Evolutionary conservation across 139 green algal genomes (phyloP).

Genomic region (Volvox africanus): DNA sequence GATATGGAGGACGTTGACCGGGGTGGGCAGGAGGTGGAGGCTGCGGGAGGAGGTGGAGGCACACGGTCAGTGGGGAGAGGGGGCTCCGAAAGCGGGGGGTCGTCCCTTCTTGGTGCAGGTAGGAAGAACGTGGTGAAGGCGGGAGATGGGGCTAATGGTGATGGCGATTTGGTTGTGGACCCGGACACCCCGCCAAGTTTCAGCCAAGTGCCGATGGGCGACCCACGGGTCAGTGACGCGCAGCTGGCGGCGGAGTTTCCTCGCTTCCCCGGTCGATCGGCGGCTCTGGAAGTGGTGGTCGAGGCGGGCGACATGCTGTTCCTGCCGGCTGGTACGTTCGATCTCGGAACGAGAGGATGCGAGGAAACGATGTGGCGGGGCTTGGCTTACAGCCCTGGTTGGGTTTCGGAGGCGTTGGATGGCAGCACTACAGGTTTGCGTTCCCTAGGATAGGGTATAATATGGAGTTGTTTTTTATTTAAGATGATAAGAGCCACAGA

Average conservation of each 20-base stretch:
- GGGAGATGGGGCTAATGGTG: neutral
- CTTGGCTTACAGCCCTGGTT: too few relatives aligned
- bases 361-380: neutral
- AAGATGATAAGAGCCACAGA: too few relatives aligned
- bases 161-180: conserved; percentile 27
- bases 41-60: conserved; percentile 8
- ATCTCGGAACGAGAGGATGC: neutral
- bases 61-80: neutral
- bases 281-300: conserved; percentile 69
- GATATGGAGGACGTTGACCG: neutral
- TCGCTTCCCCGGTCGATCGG: conserved; percentile 71
- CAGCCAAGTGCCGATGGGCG: conserved; percentile 51
- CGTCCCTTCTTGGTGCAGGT: neutral
- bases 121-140: neutral
- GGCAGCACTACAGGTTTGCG: too few relatives aligned
- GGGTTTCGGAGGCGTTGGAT: too few relatives aligned
- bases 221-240: conserved; percentile 36
- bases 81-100: neutral
- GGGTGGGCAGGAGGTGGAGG: neutral
- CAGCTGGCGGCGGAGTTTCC: conserved; percentile 67
- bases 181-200: conserved; percentile 19
- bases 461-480: too few relatives aligned
- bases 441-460: too few relatives aligned
- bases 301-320: conserved; percentile 82
- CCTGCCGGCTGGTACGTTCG: conserved; percentile 72